A percentile compares a stretch with the other conserved stretches of the same genome.
These are phyloP conservation scores for Cladosporium phlei DNA, from an alignment of 2,329 filamentous ascomycete species.

Conservation along the genomic window DNA sequence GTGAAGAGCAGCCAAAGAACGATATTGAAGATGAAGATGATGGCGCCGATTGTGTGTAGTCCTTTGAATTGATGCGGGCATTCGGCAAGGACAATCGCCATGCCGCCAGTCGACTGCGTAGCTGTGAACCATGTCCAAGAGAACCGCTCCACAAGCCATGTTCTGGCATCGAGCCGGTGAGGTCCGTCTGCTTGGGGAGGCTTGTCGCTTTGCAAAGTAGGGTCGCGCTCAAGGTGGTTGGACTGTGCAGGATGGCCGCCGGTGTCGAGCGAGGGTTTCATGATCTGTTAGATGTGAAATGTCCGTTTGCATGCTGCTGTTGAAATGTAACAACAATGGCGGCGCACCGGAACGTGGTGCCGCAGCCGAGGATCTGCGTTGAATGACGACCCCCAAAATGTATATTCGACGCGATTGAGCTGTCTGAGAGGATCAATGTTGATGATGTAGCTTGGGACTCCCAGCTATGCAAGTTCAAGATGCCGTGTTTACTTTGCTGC, in stretches of 20 bases:
- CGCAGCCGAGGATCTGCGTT: slow-evolving; percentile 2
- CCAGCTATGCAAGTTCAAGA: no score
- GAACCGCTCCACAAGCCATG: slow-evolving; percentile 12
- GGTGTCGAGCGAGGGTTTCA: neutral
- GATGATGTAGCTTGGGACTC: no score
- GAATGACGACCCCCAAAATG: no score
- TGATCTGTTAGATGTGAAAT: neutral
- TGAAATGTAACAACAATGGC: neutral
- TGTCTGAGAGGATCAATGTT: no score
- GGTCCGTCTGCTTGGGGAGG: neutral
- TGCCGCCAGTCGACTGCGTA: slow-evolving; percentile 46
- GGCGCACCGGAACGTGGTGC: neutral
- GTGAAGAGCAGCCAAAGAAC: slow-evolving; percentile 37
- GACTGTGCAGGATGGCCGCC: neutral
- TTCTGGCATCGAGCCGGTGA: neutral
- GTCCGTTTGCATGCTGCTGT: no score
- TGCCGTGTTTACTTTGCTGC: no score
- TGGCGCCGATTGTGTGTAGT: slow-evolving; percentile 48
- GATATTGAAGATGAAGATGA: slow-evolving; percentile 50
- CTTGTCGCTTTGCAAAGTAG: neutral
- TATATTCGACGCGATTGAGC: no score
- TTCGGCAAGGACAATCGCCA: slow-evolving; percentile 41
- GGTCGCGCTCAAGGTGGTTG: neutral
- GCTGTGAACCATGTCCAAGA: slow-evolving; percentile 34
- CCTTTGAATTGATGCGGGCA: slow-evolving; percentile 45